Conservation (phyloP, 495 filamentous ascomycete species). For the Aspergillus mulundensis region DNA sequence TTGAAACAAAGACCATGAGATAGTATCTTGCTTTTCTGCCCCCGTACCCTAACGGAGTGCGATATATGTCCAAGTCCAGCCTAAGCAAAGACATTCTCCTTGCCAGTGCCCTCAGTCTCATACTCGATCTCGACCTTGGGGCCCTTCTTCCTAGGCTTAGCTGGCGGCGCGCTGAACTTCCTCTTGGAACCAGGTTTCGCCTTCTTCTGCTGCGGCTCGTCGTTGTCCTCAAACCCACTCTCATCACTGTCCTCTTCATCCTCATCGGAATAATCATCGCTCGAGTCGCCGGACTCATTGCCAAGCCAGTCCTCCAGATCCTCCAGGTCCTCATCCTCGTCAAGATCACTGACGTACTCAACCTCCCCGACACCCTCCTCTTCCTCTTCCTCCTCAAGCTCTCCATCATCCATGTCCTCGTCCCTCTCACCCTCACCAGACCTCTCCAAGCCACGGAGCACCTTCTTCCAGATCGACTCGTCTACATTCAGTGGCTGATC, state of each 20-base stretch:
- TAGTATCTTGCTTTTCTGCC: slow-evolving; percentile 22
- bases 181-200: slow-evolving; percentile 59
- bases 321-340: slow-evolving; percentile 62
- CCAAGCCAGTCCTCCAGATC: slow-evolving; percentile 76
- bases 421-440: slow-evolving; percentile 80
- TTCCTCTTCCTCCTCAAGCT: slow-evolving; percentile 65
- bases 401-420: slow-evolving; percentile 85
- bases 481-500: slow-evolving; percentile 92
- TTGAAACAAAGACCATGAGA: slow-evolving; percentile 14
- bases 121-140: slow-evolving; percentile 68
- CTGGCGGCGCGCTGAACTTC: slow-evolving; percentile 57
- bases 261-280: slow-evolving; percentile 45
- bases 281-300: slow-evolving; percentile 53
- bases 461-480: slow-evolving; percentile 95
- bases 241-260: slow-evolving; percentile 48
- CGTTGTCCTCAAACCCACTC: slow-evolving; percentile 49
- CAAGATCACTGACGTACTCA: slow-evolving; percentile 78
- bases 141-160: slow-evolving; percentile 64
- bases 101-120: slow-evolving; percentile 55
- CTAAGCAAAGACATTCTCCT: slow-evolving; percentile 45
- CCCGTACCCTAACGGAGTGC: slow-evolving; percentile 9
- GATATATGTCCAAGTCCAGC: background rate
- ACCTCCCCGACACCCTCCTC: slow-evolving; percentile 73
- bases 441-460: slow-evolving; percentile 82
- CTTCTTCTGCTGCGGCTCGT: slow-evolving; percentile 44